Evolutionary conservation across 2,329 filamentous ascomycete genomes (phyloP), one percentile per base, ranked within the genome.

Genomic region (Exophiala viscosa): DNA sequence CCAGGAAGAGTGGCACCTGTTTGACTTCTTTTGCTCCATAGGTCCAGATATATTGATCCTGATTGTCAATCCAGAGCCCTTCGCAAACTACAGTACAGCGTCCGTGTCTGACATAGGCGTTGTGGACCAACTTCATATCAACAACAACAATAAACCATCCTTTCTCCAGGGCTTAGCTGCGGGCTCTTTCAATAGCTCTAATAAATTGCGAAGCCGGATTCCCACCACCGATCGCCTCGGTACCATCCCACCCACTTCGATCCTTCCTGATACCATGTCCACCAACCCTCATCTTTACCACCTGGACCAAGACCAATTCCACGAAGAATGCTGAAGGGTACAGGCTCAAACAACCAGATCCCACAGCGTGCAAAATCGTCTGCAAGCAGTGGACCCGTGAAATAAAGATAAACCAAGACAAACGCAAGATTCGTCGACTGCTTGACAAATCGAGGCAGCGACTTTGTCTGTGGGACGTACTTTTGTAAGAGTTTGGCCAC

Each of bases 281-380:
- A 88, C 76, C 82, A 85, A 1, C 76, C 71, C 62, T 87, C 83
- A 0, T 78, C 81, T 14, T 75, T 59, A 17, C 56, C 56, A 33
- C 56, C 69, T 1, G 73, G 71, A 0, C 86, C 87, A 32, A 85
- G 73, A 0, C 87, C 85, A 13, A 91, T 32, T 1, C 78, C 80
- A 20, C 89, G 76, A n/a, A 90, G 65, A 1, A 79, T 65, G 48
- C 88, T 95, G 7, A 92, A 59, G 0, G 90, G 89, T n/a, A 95
- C 70, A 0, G 90, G 89, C 68, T 96, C 90, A 56, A 83, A 83
- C 11, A 95, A 69, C 87, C 88, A 96, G 0, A 95, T 64, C 0
- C 88, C 90, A 1, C 83, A 80, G 9, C 78, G 76, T 0, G 85
- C 79, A 66, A 95, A 84, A 64, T 96, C 91, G 65, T 95, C 83